phyloP scores from a whole-genome alignment of 768 basidiomycete genomes.

The Kwoniella heveanensis region DNA sequence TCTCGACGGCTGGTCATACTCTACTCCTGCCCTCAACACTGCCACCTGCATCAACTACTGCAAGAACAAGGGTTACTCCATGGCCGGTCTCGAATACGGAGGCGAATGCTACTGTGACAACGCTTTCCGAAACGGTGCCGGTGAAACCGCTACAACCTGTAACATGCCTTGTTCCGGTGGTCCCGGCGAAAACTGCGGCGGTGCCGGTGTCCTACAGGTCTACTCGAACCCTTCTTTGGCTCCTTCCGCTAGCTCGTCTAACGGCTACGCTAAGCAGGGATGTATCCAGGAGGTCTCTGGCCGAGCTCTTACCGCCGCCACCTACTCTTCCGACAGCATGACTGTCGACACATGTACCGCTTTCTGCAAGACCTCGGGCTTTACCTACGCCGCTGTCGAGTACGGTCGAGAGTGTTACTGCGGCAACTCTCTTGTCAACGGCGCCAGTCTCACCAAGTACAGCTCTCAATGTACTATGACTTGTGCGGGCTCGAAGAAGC shows the following conservation, averaged over 20 bases:
- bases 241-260: conserved; percentile 14
- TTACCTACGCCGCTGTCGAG: conserved; percentile 30
- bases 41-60: conserved; percentile 27
- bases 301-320: conserved; percentile 25
- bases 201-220: conserved; percentile 22
- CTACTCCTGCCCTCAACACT: conserved; percentile 18
- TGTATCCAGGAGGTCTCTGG: conserved; percentile 31
- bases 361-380: conserved; percentile 23
- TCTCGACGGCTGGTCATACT: conserved; percentile 19
- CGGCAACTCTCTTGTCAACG: conserved; percentile 32
- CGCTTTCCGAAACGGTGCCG: conserved; percentile 30
- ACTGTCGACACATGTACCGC: conserved; percentile 31
- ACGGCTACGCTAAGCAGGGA: conserved; percentile 21
- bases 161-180: conserved; percentile 31
- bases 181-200: conserved; percentile 25
- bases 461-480: conserved; percentile 35
- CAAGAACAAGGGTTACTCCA: conserved; percentile 24
- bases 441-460: conserved; percentile 25
- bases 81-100: conserved; percentile 33
- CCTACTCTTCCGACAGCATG: conserved; percentile 19
- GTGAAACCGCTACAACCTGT: conserved; percentile 17
- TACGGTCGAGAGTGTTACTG: conserved; percentile 43
- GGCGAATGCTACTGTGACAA: conserved; percentile 36
- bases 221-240: conserved; percentile 28
- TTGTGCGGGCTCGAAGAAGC: conserved; percentile 34